Percentiles rank a stretch among this genome's conserved stretches.
Evolutionary conservation across 768 basidiomycete genomes (phyloP).

Genomic region (Xerocomellus intermedius): DNA sequence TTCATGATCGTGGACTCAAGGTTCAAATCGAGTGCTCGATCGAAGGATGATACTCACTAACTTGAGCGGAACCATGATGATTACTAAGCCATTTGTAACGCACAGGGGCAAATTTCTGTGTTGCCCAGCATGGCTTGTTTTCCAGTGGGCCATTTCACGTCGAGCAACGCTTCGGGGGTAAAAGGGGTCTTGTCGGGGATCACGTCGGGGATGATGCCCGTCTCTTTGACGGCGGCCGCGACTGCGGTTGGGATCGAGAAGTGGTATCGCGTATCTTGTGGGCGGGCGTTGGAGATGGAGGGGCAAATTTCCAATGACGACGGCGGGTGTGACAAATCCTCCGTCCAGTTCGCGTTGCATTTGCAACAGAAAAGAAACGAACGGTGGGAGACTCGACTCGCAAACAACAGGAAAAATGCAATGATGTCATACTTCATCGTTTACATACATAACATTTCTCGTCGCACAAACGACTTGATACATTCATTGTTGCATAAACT

Average conservation of each 20-base stretch:
- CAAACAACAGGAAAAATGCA: not conserved
- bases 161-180: slow-evolving; percentile 28
- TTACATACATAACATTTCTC: not conserved
- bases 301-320: slow-evolving; percentile 15
- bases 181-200: slow-evolving; percentile 26
- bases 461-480: not conserved
- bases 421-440: not conserved
- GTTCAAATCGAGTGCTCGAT: too few relatives aligned
- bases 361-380: not conserved
- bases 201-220: slow-evolving; percentile 32
- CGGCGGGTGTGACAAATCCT: not conserved
- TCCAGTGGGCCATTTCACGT: slow-evolving; percentile 28
- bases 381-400: not conserved
- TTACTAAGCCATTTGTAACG: too few relatives aligned
- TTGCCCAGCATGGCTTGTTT: slow-evolving; percentile 39
- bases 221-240: slow-evolving; percentile 8
- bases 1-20: too few relatives aligned
- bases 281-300: not conserved
- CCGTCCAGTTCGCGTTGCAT: not conserved
- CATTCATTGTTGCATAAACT: slow-evolving; percentile 27
- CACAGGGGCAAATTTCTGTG: too few relatives aligned
- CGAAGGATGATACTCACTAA: too few relatives aligned
- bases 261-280: slow-evolving; percentile 15
- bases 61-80: too few relatives aligned
- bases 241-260: slow-evolving; percentile 27